These are phyloP conservation scores for Jimgerdemannia lactiflua DNA, from an alignment of 192 early-diverging fungal genomes.

Conservation along the genomic window DNA sequence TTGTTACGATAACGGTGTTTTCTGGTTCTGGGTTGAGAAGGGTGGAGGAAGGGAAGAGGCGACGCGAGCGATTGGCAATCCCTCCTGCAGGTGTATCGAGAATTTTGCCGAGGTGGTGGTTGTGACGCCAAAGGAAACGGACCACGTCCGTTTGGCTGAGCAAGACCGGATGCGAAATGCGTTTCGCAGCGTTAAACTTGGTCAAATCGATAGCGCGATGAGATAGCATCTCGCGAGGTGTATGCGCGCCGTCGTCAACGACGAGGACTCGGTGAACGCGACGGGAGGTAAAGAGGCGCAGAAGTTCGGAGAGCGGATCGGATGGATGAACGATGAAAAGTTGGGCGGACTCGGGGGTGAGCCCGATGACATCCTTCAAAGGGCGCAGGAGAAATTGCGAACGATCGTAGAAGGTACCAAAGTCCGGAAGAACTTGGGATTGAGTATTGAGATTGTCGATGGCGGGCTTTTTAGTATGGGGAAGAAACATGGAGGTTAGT, in stretches of 20 bases:
- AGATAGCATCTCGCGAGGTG: neutral
- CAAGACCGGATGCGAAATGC: constrained; percentile 20
- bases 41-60: neutral
- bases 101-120: constrained; percentile 48
- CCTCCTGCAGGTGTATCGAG: constrained; percentile 33
- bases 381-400: constrained; percentile 5
- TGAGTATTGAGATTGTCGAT: constrained; percentile 4
- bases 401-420: neutral
- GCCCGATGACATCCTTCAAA: constrained; percentile 17
- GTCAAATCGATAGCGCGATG: neutral
- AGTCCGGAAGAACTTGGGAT: neutral
- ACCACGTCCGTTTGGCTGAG: constrained; percentile 55
- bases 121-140: constrained; percentile 42
- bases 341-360: constrained; percentile 7
- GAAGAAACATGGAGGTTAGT: neutral
- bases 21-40: constrained; percentile 10
- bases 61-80: constrained; percentile 18
- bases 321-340: constrained; percentile 9
- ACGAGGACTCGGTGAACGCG: constrained; percentile 50
- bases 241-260: constrained; percentile 14
- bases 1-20: constrained; percentile 32
- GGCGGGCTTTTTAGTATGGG: neutral
- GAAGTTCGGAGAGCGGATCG: constrained; percentile 13
- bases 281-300: constrained; percentile 36
- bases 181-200: neutral